These are phyloP conservation scores for Aspergillus sp. DNA, from an alignment of 2,329 filamentous ascomycete species.

Conservation along the genomic window DNA sequence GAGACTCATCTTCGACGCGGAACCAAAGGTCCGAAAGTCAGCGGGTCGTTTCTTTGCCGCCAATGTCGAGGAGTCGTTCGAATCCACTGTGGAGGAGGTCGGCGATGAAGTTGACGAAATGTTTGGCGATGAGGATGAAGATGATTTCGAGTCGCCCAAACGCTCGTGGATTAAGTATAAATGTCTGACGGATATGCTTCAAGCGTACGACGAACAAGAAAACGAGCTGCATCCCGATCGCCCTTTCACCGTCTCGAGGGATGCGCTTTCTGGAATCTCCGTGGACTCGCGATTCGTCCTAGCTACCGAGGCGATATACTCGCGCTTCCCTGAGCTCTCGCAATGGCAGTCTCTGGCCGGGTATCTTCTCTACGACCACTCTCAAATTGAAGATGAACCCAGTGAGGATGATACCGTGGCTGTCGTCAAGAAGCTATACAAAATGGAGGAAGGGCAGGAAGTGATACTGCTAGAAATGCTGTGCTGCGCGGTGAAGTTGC, in stretches of 20 bases:
- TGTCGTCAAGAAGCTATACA: conserved; percentile 69
- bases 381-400: conserved; percentile 55
- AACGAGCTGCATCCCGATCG: conserved; percentile 29
- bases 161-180: conserved; percentile 90
- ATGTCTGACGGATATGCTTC: conserved; percentile 79
- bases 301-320: conserved; percentile 81
- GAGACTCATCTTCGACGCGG: conserved; percentile 83
- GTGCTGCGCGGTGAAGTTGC: conserved; percentile 75
- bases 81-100: conserved; percentile 77
- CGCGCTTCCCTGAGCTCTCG: conserved; percentile 74
- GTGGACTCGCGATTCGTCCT: conserved; percentile 81
- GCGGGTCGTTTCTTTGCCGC: conserved; percentile 88
- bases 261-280: conserved; percentile 58
- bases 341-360: conserved; percentile 88
- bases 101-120: conserved; percentile 77
- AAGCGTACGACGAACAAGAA: conserved; percentile 73
- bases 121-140: conserved; percentile 68
- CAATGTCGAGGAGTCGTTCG: conserved; percentile 78
- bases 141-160: conserved; percentile 72
- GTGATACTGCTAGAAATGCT: conserved; percentile 83
- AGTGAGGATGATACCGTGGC: conserved; percentile 60
- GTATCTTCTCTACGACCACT: conserved; percentile 91
- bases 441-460: conserved; percentile 75
- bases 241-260: conserved; percentile 23
- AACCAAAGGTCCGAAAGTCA: conserved; percentile 79